Evolutionary conservation across 345 rosid genomes (phyloP), one percentile per base, ranked within the genome.

Genomic region (Chamaenerion angustifolium): DNA sequence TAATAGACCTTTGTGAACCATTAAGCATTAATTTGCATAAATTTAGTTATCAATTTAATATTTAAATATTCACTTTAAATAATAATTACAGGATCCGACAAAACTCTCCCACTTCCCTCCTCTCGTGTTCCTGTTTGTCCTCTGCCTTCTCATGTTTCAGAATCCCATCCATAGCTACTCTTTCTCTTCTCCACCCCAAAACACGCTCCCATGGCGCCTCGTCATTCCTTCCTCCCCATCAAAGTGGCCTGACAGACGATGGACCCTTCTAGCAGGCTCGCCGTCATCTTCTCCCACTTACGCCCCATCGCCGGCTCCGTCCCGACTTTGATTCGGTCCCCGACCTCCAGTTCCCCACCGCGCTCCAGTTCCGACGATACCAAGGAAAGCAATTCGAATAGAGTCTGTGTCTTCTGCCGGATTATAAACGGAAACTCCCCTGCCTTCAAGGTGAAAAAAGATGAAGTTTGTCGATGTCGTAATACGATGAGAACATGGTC

Each of bases 371-470:
- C 67, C 42, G 44, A 13, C 4, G 68, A 12, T 43, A n/a, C 58
- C 49, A 31, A 51, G 10, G 16, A 56, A 35, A 46, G 41, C 6
- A 51, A 25, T 43, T 41, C n/a, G 4, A 56, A 37, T 49, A 60
- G 72, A 37, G 79, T 64, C 70, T 85, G 97, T 65, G 94, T 89
- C 64, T 89, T 89, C 65, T 89, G 97, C 56, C 60, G 71, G 72
- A 81, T 89, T 46, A 59, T 79, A 48, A 83, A 78, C 19, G 97
- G 95, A 37, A 79, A 85, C 52, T 72, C 88, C 17, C 82, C 88
- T 2, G 76, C 85, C 56, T 58, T 81, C 56, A 85, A 83, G 87
- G 95, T 85, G 12, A 37, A 11, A 13, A 6, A 23, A 14, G 37
- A 0, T 40, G 0, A 16, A 40, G 18, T 12, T 10, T 3, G 10